Conservation (phyloP, 2,329 filamentous ascomycete species). For the Exophiala aquamarina region DNA sequence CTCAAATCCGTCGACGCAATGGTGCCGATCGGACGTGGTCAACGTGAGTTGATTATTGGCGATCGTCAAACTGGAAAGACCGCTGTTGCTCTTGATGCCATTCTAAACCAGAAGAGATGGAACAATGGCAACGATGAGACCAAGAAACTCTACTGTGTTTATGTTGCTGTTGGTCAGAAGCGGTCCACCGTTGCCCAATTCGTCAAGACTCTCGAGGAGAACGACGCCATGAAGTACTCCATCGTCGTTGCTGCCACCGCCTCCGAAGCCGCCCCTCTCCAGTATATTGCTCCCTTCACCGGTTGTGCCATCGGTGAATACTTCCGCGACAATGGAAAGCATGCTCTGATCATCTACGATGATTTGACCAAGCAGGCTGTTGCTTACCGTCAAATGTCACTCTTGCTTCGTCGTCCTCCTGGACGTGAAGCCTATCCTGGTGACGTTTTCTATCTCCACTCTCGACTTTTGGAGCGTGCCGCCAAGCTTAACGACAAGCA, state of each 20-base stretch:
- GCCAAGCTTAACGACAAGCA: conserved; percentile 98
- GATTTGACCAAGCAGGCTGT: conserved; percentile 89
- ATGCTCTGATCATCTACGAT: conserved; percentile 88
- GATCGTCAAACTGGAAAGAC: conserved; percentile 99
- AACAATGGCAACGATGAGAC: conserved; percentile 82
- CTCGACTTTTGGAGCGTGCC: conserved; percentile 97
- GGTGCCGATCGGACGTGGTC: conserved; percentile 99
- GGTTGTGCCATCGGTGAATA: conserved; percentile 64
- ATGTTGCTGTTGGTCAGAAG: conserved; percentile 99
- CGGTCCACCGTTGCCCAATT: conserved; percentile 98
- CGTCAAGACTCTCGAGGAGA: conserved; percentile 99
- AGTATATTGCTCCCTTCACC: conserved; percentile 93
- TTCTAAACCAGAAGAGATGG: conserved; percentile 99
- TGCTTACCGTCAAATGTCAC: conserved; percentile 98
- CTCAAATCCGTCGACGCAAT: conserved; percentile 99
- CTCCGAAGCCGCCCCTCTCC: conserved; percentile 91
- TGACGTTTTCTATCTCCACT: conserved; percentile 99
- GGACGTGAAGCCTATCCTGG: conserved; percentile 99
- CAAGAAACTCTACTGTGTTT: conserved; percentile 99
- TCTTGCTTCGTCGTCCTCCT: conserved; percentile 93
- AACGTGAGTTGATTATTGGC: conserved; percentile 99
- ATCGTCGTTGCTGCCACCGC: conserved; percentile 93
- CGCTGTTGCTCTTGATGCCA: conserved; percentile 94
- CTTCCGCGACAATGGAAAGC: conserved; percentile 83
- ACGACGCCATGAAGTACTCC: conserved; percentile 98